Base-by-base conservation (phyloP, 495 filamentous ascomycete species). In the Trichocladium uniseriatum region DNA sequence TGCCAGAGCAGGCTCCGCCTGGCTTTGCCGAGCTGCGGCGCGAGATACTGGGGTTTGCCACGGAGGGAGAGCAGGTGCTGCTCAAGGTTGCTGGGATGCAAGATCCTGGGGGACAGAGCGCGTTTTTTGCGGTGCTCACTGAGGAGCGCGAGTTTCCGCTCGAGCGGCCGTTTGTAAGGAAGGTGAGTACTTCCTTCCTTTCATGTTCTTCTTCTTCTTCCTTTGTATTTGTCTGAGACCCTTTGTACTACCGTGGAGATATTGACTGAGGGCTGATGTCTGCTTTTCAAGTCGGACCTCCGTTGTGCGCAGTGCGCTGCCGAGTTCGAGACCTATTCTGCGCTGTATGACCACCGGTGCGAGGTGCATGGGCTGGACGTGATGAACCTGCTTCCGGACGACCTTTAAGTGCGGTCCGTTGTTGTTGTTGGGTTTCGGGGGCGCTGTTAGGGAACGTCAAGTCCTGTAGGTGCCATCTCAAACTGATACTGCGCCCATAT, bases 21-120 rank as follows among this genome's bases (percentile, higher is more conserved):
- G 42, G 42, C 28, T 44, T 44, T 16, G 42, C 42, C 2, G 42
- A 6, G 22, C 42, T 44, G 42, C 42, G 42, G 22, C 42, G 42
- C 28, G 42, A 44, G 22, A 11, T 44, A 11, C 29, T 44, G 42
- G 42, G 14, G 28, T 44, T 14, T 28, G 42, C 29, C 6, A 5
- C 28, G 9, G 42, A 21, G 28, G 28, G 4, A 2, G 42, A 44
- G 28, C 4, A 44, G 42, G 29, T 3, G 16, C 4, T 35, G 42
- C 42, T 44, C 4, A 15, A 18, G 14, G 28, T 16, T 35, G 42
- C 42, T 3, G 29, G 42, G 1, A 44, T 44, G 42, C 24, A 42
- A 21, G 38, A 22, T 1, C 38, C 38, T 18, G 15, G 38, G 39
- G 39, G 8, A 5, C 21, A 42, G 24, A 42, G 24, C 24, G 22